Conservation (phyloP, 2,329 filamentous ascomycete genomes). For the Dothideomycetes sp. region DNA sequence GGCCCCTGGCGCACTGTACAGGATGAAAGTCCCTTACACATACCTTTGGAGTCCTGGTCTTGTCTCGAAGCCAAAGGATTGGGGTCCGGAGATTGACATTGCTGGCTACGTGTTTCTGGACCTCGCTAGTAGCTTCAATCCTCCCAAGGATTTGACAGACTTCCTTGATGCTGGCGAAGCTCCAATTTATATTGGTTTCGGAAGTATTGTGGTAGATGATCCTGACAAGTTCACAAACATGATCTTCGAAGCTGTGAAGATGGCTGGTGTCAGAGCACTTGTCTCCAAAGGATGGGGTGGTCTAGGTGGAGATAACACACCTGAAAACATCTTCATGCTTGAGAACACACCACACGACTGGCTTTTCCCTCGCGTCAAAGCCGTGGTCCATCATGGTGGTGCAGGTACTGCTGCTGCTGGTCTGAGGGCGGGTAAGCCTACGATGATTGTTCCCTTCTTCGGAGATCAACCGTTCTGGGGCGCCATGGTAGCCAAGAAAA, state of each 20-base stretch:
- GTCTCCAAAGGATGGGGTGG: conserved; percentile 71
- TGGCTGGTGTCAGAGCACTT: conserved; percentile 58
- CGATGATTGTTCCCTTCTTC: conserved; percentile 71
- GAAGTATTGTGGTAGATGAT: conserved; percentile 66
- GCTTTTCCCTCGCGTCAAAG: conserved; percentile 59
- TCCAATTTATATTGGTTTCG: conserved; percentile 68
- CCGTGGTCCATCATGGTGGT: conserved; percentile 67
- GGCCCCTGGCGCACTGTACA: conserved; percentile 65
- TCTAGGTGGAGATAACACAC: conserved; percentile 49
- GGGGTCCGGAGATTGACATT: conserved; percentile 28
- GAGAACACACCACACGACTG: conserved; percentile 70
- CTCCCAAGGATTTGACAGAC: conserved; percentile 24
- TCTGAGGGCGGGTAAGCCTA: conserved; percentile 61
- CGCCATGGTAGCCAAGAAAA: conserved; percentile 53
- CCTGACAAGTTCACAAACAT: conserved; percentile 58
- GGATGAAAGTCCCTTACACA: conserved; percentile 65
- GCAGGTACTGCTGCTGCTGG: conserved; percentile 69
- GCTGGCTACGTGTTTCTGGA: conserved; percentile 29
- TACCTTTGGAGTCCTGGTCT: conserved; percentile 45
- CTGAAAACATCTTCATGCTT: conserved; percentile 61
- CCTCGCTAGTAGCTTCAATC: conserved; percentile 27
- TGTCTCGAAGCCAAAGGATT: conserved; percentile 40
- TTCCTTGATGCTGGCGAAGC: conserved; percentile 50
- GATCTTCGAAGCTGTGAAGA: conserved; percentile 60
- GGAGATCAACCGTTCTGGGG: conserved; percentile 76